Evolutionary conservation across 164 flowering plant genomes (phyloP).

Genomic region (Nymphaea colorata): DNA sequence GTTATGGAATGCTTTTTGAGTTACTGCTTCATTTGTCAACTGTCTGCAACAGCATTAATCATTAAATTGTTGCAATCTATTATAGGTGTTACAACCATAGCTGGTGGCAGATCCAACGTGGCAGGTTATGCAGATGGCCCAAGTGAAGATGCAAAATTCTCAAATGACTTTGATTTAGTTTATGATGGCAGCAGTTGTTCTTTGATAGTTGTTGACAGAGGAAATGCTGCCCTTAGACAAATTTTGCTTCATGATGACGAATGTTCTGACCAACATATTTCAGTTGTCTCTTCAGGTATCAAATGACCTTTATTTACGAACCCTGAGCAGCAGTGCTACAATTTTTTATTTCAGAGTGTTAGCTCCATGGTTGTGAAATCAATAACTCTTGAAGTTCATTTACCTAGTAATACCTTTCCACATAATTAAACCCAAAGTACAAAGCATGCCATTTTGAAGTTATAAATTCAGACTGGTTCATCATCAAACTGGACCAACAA

Average conservation of each 20-base stretch:
- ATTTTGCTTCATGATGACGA: constrained; percentile 80
- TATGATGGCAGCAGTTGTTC: constrained; percentile 81
- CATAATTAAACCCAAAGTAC: no score
- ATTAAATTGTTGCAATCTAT: not conserved
- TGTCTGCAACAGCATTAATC: not conserved
- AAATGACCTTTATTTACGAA: not conserved
- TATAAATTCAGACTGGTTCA: no score
- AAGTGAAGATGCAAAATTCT: constrained; percentile 94
- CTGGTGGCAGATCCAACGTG: constrained; percentile 93
- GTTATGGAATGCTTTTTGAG: not conserved
- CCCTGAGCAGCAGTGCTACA: not conserved
- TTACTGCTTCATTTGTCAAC: not conserved
- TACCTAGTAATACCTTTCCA: no score
- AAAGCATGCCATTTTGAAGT: no score
- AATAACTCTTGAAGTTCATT: no score
- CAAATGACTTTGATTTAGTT: constrained; percentile 83
- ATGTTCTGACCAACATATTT: constrained; percentile 57
- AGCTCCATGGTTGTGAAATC: no score
- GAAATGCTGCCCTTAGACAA: constrained; percentile 98
- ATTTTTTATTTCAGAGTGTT: not conserved
- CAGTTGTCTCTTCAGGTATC: constrained; percentile 67
- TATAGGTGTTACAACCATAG: constrained; percentile 88
- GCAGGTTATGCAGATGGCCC: constrained; percentile 96
- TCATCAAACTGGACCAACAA: no score
- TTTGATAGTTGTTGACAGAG: constrained; percentile 81